Evolutionary conservation across 2,329 filamentous ascomycete genomes (phyloP), one percentile per base, ranked within the genome.

Genomic region (Colletotrichum sp.): DNA sequence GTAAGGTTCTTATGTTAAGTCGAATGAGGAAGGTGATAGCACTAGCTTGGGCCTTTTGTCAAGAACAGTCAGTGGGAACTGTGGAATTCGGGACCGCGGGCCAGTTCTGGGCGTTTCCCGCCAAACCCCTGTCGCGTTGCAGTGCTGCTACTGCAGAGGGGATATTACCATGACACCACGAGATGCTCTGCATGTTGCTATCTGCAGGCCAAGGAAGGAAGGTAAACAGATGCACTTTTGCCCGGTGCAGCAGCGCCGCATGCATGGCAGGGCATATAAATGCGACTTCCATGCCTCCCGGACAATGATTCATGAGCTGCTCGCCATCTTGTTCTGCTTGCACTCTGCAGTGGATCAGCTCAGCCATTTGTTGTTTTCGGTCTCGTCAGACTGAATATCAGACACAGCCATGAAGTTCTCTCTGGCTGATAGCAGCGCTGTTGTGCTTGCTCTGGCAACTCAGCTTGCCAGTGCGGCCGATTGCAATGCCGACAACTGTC

Each of bases 401-500:
- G 24, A 32, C 10, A 21, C 26, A 34, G 49, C 28, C 49, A 68
- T 68, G 65, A 68, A 68, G 44, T 30, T 72, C 49, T 44, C 32
- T 32, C 10, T 30, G n/a, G 21, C 62, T 24, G 62, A 67, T 62
- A 59, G 69, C 62, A 32, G 62, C 32, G 68, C 68, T 4, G 32
- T 64, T 16, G 52, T 72, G 44, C 49, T 68, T 24, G 44, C n/a
- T 30, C 26, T 68, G 49, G 30, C 49, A 57, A n/a, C 28, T 3
- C 65, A 26, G n/a, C 24, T 68, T 0, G 49, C 49, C 44, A 36
- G 5, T 6, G 32, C 59, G 24, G 67, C 75, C 13, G 67, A 77
- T 15, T 84, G 83, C 78, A 70, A 78, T 62, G 82, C 82, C 28
- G 84, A 85, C 78, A 83, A 84, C 75, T 85, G 84, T 78, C 81